Percentiles rank a stretch among this genome's conserved stretches.
Evolutionary conservation across 192 early-diverging fungal genomes (phyloP).

Genomic region (Diversispora eburnea): DNA sequence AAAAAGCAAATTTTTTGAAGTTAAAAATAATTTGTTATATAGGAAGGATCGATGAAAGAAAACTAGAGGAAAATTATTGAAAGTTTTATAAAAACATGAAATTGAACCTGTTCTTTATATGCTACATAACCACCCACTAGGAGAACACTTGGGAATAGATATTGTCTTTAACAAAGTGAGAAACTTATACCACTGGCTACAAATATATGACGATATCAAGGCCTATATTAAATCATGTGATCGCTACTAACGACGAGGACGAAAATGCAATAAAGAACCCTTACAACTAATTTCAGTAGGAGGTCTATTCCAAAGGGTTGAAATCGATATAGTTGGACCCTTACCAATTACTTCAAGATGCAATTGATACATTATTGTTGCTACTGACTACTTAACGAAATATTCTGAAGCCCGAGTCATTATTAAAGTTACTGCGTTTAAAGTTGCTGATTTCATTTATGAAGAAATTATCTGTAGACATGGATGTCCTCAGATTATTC

Average conservation of each 20-base stretch:
- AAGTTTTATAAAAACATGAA: background rate
- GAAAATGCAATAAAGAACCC: background rate
- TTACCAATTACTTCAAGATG: slow-evolving; percentile 7
- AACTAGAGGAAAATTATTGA: background rate
- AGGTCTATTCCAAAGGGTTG: background rate
- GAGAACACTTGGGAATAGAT: background rate
- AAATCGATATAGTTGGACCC: slow-evolving; percentile 1
- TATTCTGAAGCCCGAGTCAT: slow-evolving; percentile 32
- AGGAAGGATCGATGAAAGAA: background rate
- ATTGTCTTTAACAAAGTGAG: background rate
- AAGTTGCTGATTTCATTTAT: slow-evolving; percentile 29
- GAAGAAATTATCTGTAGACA: slow-evolving; percentile 32
- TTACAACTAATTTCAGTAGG: background rate
- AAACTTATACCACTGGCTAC: background rate
- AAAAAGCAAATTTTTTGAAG: background rate
- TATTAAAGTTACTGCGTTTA: slow-evolving; percentile 17
- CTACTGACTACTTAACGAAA: slow-evolving; percentile 35
- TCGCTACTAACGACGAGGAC: background rate
- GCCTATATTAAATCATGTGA: background rate
- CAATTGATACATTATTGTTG: slow-evolving; percentile 29
- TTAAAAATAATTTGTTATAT: background rate
- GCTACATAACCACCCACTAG: background rate
- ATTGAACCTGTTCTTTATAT: background rate
- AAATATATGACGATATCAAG: background rate
- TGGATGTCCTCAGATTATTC: slow-evolving; percentile 30